Conservation (phyloP, 1,284 basidiomycete species). For the Leccinum ponderosum region DNA sequence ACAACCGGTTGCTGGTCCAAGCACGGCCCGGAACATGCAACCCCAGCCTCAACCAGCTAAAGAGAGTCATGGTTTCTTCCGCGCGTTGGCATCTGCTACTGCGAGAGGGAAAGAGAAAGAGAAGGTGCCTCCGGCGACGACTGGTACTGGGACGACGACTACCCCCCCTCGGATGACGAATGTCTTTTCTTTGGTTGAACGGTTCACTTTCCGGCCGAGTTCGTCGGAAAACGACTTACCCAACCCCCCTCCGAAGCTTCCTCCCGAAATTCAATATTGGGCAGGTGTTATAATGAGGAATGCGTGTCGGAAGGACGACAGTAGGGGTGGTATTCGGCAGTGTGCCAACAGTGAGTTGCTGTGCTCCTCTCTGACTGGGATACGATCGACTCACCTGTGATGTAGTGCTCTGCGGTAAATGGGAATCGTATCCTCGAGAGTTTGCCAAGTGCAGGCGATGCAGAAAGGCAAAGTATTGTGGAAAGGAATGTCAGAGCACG, state of each 20-base stretch:
- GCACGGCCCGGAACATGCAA: constrained; percentile 16
- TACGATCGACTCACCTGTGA: not conserved
- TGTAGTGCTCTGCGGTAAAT: constrained; percentile 89
- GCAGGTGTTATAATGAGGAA: constrained; percentile 99
- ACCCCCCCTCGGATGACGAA: constrained; percentile 61
- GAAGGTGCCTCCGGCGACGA: constrained; percentile 23
- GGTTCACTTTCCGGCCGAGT: constrained; percentile 93
- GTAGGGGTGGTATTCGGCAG: constrained; percentile 89
- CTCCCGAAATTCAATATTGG: constrained; percentile 97
- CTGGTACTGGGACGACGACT: constrained; percentile 14
- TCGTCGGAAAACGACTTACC: constrained; percentile 74
- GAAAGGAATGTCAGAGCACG: constrained; percentile 95
- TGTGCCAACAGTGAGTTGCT: constrained; percentile 86
- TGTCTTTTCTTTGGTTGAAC: constrained; percentile 94
- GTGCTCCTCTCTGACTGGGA: not conserved
- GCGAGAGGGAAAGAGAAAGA: constrained; percentile 47
- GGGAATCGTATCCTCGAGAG: constrained; percentile 92
- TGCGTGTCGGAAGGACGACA: constrained; percentile 96
- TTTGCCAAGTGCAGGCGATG: constrained; percentile 98
- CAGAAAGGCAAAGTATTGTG: constrained; percentile 98
- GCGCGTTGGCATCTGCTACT: constrained; percentile 38
- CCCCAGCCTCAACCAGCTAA: constrained; percentile 20
- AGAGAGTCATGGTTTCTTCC: constrained; percentile 38
- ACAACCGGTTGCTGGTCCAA: constrained; percentile 27
- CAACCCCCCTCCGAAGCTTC: constrained; percentile 71